These are phyloP conservation scores for Irpex lacteus DNA, from an alignment of 1,284 basidiomycete genomes.

Conservation along the genomic window DNA sequence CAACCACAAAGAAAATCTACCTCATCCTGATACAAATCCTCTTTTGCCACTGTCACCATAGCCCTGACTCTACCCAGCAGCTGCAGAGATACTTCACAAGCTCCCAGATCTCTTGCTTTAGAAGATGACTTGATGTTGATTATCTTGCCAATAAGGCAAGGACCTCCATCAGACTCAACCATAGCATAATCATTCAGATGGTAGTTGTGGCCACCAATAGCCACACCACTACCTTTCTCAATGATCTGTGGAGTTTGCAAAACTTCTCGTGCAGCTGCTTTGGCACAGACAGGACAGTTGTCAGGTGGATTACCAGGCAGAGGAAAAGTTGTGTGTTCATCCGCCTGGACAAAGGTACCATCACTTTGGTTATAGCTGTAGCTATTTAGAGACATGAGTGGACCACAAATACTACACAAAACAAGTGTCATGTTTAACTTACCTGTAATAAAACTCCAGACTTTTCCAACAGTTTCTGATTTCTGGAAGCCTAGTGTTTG, in stretches of 20 bases:
- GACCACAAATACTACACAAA: background rate
- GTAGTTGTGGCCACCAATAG: constrained; percentile 41
- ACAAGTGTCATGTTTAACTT: constrained; percentile 13
- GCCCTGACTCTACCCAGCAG: constrained; percentile 35
- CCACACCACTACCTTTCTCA: constrained; percentile 34
- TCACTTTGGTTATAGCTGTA: constrained; percentile 25
- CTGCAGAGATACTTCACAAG: constrained; percentile 20
- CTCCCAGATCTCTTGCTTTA: constrained; percentile 7
- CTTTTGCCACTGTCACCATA: constrained; percentile 14
- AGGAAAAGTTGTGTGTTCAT: constrained; percentile 13
- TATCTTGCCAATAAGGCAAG: constrained; percentile 39
- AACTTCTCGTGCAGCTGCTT: constrained; percentile 27
- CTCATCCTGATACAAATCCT: constrained; percentile 35
- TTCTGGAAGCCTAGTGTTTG: background rate
- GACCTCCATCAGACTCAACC: constrained; percentile 35
- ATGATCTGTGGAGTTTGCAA: constrained; percentile 25
- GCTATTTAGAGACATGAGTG: constrained; percentile 12
- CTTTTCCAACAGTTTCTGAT: constrained; percentile 3
- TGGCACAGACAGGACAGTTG: constrained; percentile 50
- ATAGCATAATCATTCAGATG: constrained; percentile 57
- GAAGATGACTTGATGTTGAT: constrained; percentile 8
- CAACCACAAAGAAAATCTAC: constrained; percentile 22
- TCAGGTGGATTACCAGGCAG: constrained; percentile 34
- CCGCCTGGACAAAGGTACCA: constrained; percentile 32
- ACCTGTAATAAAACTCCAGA: constrained; percentile 61